These are phyloP conservation scores for Torulaspora quercuum DNA, from an alignment of 805 yeast genomes.

Conservation along the genomic window DNA sequence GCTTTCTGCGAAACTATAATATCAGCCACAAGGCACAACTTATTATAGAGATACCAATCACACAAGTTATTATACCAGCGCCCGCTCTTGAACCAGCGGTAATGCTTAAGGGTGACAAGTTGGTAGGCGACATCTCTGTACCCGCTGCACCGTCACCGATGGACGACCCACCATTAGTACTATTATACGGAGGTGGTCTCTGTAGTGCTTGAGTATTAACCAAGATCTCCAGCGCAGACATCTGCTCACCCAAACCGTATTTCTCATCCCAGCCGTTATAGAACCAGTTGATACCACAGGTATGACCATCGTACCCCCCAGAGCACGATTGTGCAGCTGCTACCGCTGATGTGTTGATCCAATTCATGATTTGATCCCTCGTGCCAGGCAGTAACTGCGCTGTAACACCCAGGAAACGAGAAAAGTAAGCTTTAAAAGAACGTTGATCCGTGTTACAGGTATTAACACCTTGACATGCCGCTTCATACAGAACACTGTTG, in stretches of 20 bases:
- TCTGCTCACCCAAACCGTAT: constrained; percentile 89
- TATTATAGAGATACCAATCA: constrained; percentile 47
- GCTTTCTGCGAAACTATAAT: constrained; percentile 17
- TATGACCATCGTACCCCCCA: constrained; percentile 83
- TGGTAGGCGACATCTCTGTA: constrained; percentile 40
- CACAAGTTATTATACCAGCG: constrained; percentile 62
- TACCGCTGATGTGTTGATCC: constrained; percentile 47
- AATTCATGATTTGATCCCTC: constrained; percentile 32
- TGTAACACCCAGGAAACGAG: constrained; percentile 71
- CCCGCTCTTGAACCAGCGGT: constrained; percentile 56
- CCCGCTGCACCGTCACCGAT: constrained; percentile 70
- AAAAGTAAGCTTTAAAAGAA: constrained; percentile 82
- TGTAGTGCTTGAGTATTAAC: constrained; percentile 39
- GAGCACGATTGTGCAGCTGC: constrained; percentile 82
- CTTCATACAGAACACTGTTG: constrained; percentile 65
- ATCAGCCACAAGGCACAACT: constrained; percentile 47
- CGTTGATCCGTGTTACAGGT: constrained; percentile 85
- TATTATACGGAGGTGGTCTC: constrained; percentile 58
- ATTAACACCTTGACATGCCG: constrained; percentile 67
- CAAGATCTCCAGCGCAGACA: constrained; percentile 71
- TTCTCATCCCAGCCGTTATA: constrained; percentile 62
- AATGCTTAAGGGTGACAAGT: constrained; percentile 41
- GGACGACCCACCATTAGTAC: constrained; percentile 66
- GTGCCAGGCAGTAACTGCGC: constrained; percentile 64
- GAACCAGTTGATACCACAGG: constrained; percentile 86